Evolutionary conservation across 306 rosid genomes (phyloP), one percentile per base, ranked within the genome.

Genomic region (Vigna mungo): DNA sequence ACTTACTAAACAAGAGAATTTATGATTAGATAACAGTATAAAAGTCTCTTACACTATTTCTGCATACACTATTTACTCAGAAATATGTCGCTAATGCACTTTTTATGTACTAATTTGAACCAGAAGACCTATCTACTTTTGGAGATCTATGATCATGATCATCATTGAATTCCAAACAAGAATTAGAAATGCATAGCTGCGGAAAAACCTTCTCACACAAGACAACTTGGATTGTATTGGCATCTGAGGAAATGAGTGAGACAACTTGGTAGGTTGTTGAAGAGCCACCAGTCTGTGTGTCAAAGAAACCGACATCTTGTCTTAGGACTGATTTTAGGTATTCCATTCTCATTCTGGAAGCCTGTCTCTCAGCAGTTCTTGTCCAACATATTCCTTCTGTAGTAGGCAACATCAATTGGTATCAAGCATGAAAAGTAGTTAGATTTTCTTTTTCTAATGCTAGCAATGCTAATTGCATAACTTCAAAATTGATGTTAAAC

Each of bases 361-460:
- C 88, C 78, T 94, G 98, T 78, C 97, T 92, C 86, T 94, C 93
- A 0, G 97, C 92, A 15, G 96, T 94, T 83, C 96, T 86, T 73
- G 96, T 74, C 96, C 98, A 90, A 77, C 98, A 94, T 64, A 88
- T 37, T 70, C 93, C 97, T 82, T 92, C 96, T 94, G 96, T 84
- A 84, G 32, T 73, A 58, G 62, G 61, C 74, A 77, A 62, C 51
- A 56, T 59, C 83, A 74, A 27, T 58, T 41, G 27, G 62, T 55
- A 68, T 17, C 13, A 43, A 79, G 3, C 72, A 87, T 39, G 62
- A 76, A 67, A 68, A 13, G 20, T 21, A 52, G 47, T 84, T 17
- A 80, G 49, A 18, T 70, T 71, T 73, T 21, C 44, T 15, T 9
- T 79, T 44, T 8, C 55, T 53, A 77, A 59, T 68, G 9, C 39